A percentile compares a stretch with the other conserved stretches of the same genome.
Evolutionary conservation across 1,284 basidiomycete species (phyloP).

Genomic region (Tylopilus sp.): DNA sequence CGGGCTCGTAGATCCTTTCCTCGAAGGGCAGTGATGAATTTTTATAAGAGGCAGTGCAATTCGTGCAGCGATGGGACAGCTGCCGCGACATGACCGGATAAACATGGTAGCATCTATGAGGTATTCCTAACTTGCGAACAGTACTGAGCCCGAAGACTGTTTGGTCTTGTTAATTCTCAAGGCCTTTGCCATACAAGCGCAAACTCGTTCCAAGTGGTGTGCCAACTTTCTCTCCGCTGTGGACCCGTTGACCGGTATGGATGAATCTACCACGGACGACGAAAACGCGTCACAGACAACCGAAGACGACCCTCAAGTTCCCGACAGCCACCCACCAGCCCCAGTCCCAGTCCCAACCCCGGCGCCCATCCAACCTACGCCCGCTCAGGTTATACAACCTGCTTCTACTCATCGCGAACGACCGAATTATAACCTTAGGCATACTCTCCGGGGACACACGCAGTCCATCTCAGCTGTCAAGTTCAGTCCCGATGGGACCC

Average conservation of each 20-base stretch:
- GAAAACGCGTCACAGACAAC: slow-evolving; percentile 77
- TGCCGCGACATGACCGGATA: slow-evolving; percentile 18
- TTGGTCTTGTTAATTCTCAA: slow-evolving; percentile 24
- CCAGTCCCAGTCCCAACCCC: slow-evolving; percentile 36
- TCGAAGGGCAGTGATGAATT: neutral
- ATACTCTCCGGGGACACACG: slow-evolving; percentile 68
- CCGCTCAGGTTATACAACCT: slow-evolving; percentile 22
- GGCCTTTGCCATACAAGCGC: slow-evolving; percentile 20
- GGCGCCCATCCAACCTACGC: slow-evolving; percentile 29
- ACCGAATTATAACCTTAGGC: slow-evolving; percentile 67
- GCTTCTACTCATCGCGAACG: slow-evolving; percentile 42
- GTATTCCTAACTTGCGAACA: too few relatives aligned
- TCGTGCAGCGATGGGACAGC: neutral
- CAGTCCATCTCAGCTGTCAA: slow-evolving; percentile 79
- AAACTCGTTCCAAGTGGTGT: slow-evolving; percentile 19
- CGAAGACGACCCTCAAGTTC: slow-evolving; percentile 75
- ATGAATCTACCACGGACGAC: slow-evolving; percentile 73
- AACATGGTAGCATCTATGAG: too few relatives aligned
- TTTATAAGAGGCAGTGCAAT: neutral
- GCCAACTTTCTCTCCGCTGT: slow-evolving; percentile 15
- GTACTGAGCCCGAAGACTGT: slow-evolving; percentile 11
- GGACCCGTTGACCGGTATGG: slow-evolving; percentile 41
- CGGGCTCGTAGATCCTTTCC: slow-evolving; percentile 15
- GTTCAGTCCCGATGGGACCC: slow-evolving; percentile 76
- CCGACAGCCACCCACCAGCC: slow-evolving; percentile 47